Evolutionary conservation across 106 monocot species (phyloP), one percentile per base, ranked within the genome.

Genomic region (Allium sativum): DNA sequence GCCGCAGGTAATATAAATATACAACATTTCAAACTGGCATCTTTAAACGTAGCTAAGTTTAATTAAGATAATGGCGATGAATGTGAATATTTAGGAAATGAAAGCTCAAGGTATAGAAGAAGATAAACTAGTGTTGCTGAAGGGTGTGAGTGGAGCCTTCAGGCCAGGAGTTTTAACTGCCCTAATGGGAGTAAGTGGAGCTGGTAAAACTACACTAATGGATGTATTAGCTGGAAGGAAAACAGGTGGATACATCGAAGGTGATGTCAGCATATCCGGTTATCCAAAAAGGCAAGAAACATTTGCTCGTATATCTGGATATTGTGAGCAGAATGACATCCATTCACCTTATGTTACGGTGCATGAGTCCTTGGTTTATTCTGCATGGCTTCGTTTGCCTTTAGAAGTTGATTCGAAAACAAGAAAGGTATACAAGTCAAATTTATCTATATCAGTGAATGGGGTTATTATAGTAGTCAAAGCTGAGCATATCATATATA

Each of bases 271-370:
- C 57, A 78, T 91, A 44, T 82, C 86, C 51, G 90, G 90, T 2
- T 91, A 83, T 58, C 90, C 86, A 5, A 86, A 91, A 64, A 86
- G 80, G 48, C 90, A 91, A 71, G 90, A 86, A 46, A 90, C 82
- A 21, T 90, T 90, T 71, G 82, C 85, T 58, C 78, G 90, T 1
- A 75, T 90, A 15, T 74, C 82, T 42, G 90, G 90, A 22, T 90
- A 90, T 55, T 90, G 90, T 61, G 90, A 90, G 66, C 90, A 89
- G 55, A 81, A 81, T 52, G 89, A 85, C 58, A 89, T 89, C 44
- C 89, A 89, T 66, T 89, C 89, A 18, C 90, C 90, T 17, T 77
- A 90, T 80, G 79, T 90, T 40, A 86, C 90, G 7, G 82, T 90
- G 17, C 83, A 83, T 68, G 90, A 91, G 48, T 83, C 90, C 11